phyloP scores from a whole-genome alignment of 2,329 filamentous ascomycete genomes.

The Cadophora malorum region DNA sequence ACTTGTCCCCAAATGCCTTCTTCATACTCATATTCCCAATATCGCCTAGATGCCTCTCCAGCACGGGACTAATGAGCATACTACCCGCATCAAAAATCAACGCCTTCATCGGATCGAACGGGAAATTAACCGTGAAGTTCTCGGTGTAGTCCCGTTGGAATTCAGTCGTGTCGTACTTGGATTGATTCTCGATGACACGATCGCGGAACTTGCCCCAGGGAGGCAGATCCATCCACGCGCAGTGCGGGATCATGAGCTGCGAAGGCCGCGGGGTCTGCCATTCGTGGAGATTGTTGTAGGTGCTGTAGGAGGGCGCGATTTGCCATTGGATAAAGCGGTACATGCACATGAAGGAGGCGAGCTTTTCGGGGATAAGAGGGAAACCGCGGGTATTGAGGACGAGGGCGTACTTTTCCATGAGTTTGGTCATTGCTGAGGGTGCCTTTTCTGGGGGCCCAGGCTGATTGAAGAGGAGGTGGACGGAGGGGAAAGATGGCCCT shows the following conservation, averaged over 20 bases:
- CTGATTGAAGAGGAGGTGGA: constrained; percentile 41
- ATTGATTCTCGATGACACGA: constrained; percentile 41
- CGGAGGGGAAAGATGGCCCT: constrained; percentile 38
- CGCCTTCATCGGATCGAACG: constrained; percentile 38
- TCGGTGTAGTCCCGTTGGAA: constrained; percentile 41
- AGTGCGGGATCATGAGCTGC: constrained; percentile 40
- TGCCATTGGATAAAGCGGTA: constrained; percentile 44
- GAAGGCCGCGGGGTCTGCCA: constrained; percentile 40
- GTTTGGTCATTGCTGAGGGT: constrained; percentile 36
- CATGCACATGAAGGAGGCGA: constrained; percentile 45
- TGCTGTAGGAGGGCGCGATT: constrained; percentile 39
- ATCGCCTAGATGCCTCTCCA: constrained; percentile 41
- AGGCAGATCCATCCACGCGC: constrained; percentile 43
- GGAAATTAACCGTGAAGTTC: constrained; percentile 42
- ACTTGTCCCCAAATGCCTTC: constrained; percentile 42
- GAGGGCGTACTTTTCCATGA: constrained; percentile 41
- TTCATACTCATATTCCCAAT: constrained; percentile 42
- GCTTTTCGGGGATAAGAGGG: constrained; percentile 40
- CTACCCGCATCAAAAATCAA: constrained; percentile 39
- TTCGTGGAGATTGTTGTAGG: constrained; percentile 38
- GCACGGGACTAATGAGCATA: constrained; percentile 36
- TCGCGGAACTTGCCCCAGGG: constrained; percentile 43
- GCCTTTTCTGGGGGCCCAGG: constrained; percentile 33
- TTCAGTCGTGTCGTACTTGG: constrained; percentile 39
- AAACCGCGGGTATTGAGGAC: constrained; percentile 39